Evolutionary conservation across 2,329 filamentous ascomycete genomes (phyloP), one percentile per base, ranked within the genome.

Genomic region (Xylogone sp.): DNA sequence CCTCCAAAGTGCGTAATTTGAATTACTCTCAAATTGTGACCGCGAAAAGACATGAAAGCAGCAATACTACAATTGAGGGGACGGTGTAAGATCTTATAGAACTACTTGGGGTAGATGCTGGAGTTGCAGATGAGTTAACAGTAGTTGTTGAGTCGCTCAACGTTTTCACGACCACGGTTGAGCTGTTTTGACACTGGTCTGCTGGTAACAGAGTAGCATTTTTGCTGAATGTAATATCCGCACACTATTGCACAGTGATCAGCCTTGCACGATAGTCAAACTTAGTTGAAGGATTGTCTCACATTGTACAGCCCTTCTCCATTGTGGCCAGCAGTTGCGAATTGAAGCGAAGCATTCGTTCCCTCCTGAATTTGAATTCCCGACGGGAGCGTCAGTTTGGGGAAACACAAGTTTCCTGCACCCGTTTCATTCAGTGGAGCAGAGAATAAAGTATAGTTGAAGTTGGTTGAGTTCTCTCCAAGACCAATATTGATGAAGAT

Each of bases 181-280:
- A 80, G 51, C 73, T 75, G 59, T 85, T 87, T 54, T 69, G 71
- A 75, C 86, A 89, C 52, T 75, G 66, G 42, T 71, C 69, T 22
- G 65, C 70, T 21, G 70, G 64, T 16, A 77, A 71, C 8, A 71
- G 65, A 18, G 75, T 71, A 3, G 79, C 74, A 10, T 71, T 70
- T 48, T 72, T 70, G 27, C 75, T 78, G 71, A 92, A 85, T 21
- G 80, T 84, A 58, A 91, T 81, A 61, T 92, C 87, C 63, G 87
- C 84, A 68, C 88, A 92, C 83, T 86, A 54, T 49, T 34, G 45
- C 10, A 5, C 12, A 39, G 13, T 13, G n/a, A 39, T 39, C n/a
- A 39, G 34, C 34, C 6, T 27, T 27, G 10, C 5, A 39, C 5
- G 5, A 39, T 7, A 16, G 4, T 39, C 4, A 7, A 39, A 9